These are phyloP conservation scores for Russula abietina DNA, from an alignment of 768 basidiomycete genomes.

Conservation along the genomic window DNA sequence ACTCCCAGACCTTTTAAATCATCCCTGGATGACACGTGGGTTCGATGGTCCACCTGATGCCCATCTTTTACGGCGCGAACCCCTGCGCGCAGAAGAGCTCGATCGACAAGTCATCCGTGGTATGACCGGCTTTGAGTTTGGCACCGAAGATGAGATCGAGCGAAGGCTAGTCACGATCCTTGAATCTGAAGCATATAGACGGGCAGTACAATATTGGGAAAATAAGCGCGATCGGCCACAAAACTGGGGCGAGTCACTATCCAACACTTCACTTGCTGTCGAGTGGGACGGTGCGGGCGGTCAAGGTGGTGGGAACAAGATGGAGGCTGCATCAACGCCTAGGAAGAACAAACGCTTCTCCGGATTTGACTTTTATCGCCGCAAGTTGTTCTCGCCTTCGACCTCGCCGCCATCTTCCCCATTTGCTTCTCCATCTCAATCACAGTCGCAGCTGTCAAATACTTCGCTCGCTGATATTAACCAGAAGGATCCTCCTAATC, in stretches of 20 bases:
- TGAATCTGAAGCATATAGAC: constrained; percentile 68
- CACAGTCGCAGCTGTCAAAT: constrained; percentile 50
- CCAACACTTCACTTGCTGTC: constrained; percentile 64
- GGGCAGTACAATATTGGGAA: constrained; percentile 75
- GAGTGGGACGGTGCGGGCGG: constrained; percentile 45
- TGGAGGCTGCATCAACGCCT: constrained; percentile 26
- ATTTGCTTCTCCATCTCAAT: constrained; percentile 54
- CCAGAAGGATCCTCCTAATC: constrained; percentile 56
- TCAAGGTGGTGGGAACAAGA: constrained; percentile 16
- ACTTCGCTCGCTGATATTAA: constrained; percentile 39
- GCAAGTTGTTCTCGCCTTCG: constrained; percentile 69
- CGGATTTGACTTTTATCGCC: constrained; percentile 89
- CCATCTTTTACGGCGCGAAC: constrained; percentile 84
- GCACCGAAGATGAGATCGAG: constrained; percentile 81
- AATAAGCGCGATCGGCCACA: constrained; percentile 42
- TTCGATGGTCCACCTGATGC: constrained; percentile 74
- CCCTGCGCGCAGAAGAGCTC: constrained; percentile 81
- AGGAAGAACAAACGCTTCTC: constrained; percentile 85
- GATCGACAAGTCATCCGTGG: constrained; percentile 79
- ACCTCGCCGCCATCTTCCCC: constrained; percentile 48
- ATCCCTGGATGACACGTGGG: constrained; percentile 92
- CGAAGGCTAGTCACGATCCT: constrained; percentile 64
- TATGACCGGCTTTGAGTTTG: constrained; percentile 98
- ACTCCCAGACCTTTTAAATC: constrained; percentile 75
- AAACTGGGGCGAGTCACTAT: constrained; percentile 53